Evolutionary conservation across 192 early-diverging fungal genomes (phyloP).

Genomic region (Rhizophlyctis rosea): DNA sequence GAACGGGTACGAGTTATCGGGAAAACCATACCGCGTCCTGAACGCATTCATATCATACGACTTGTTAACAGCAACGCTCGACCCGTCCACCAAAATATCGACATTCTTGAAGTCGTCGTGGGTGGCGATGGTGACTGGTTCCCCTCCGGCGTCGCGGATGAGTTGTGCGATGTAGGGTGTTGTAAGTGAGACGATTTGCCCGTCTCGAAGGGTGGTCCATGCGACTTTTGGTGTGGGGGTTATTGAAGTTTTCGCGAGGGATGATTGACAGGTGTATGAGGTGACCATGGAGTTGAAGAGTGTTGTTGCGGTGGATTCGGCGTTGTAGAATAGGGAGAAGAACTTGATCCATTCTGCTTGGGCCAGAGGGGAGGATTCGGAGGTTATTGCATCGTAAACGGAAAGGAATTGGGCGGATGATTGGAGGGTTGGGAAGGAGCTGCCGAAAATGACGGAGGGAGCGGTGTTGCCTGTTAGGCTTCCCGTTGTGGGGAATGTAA

Average conservation of each 20-base stretch:
- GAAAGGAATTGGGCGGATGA: constrained; percentile 4
- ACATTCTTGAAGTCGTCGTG: background rate
- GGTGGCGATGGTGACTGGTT: constrained; percentile 2
- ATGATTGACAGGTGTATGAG: constrained; percentile 6
- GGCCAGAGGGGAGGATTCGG: constrained; percentile 21
- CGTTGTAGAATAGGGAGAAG: constrained; percentile 25
- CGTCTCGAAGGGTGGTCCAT: constrained; percentile 6
- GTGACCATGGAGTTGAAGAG: background rate
- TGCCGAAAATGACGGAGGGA: too few species aligned
- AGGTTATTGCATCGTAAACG: constrained; percentile 10
- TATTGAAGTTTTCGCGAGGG: background rate
- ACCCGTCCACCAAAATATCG: constrained; percentile 16
- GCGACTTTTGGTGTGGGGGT: background rate
- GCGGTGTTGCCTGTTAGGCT: too few species aligned
- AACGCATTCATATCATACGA: background rate
- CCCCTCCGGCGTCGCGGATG: constrained; percentile 13
- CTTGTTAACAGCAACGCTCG: background rate
- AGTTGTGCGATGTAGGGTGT: constrained; percentile 1
- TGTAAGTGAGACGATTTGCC: background rate
- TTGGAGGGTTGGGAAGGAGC: too few species aligned
- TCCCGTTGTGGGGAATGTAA: background rate
- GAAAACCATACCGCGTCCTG: background rate
- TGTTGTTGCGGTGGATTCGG: background rate
- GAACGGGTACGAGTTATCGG: background rate
- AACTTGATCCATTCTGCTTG: constrained; percentile 31